Percentiles rank a stretch among this genome's conserved stretches.
Evolutionary conservation across 2,329 filamentous ascomycete species (phyloP).

Genomic region (Shiraia bambusicola): DNA sequence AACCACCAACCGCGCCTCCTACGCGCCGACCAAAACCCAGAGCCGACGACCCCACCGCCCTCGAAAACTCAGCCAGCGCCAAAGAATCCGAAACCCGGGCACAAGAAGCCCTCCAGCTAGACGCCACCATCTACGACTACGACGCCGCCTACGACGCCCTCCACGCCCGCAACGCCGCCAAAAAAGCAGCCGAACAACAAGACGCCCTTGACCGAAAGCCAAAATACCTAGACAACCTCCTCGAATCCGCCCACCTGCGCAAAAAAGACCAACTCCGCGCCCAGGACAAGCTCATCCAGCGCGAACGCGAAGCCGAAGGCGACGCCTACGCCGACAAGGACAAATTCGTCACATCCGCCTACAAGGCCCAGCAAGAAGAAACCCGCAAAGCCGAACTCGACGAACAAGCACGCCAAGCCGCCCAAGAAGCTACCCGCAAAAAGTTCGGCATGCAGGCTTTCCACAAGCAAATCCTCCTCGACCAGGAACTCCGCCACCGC

Average conservation of each 20-base stretch:
- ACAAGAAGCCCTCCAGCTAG: slow-evolving; percentile 65
- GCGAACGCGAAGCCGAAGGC: slow-evolving; percentile 76
- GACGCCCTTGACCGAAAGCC: slow-evolving; percentile 64
- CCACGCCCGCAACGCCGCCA: slow-evolving; percentile 58
- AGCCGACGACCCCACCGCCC: slow-evolving; percentile 38
- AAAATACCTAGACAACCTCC: slow-evolving; percentile 75
- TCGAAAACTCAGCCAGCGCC: slow-evolving; percentile 67
- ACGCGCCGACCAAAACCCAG: slow-evolving; percentile 42
- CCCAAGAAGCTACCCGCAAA: slow-evolving; percentile 65
- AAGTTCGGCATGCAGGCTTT: slow-evolving; percentile 75
- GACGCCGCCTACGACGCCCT: slow-evolving; percentile 79
- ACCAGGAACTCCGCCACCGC: slow-evolving; percentile 68
- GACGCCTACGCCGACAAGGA: slow-evolving; percentile 82
- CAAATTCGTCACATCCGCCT: slow-evolving; percentile 81
- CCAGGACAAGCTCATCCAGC: slow-evolving; percentile 76
- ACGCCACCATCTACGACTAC: slow-evolving; percentile 81
- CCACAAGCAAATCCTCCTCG: slow-evolving; percentile 72
- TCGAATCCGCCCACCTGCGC: slow-evolving; percentile 72
- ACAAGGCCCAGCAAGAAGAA: slow-evolving; percentile 79
- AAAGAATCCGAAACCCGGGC: slow-evolving; percentile 65
- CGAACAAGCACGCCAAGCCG: slow-evolving; percentile 66
- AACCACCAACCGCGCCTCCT: slow-evolving; percentile 30
- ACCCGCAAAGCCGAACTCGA: slow-evolving; percentile 69
- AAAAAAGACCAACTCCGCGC: slow-evolving; percentile 78
- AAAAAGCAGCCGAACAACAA: slow-evolving; percentile 55